phyloP scores from a whole-genome alignment of 2,329 filamentous ascomycete genomes.

The Plenodomus lindquistii region DNA sequence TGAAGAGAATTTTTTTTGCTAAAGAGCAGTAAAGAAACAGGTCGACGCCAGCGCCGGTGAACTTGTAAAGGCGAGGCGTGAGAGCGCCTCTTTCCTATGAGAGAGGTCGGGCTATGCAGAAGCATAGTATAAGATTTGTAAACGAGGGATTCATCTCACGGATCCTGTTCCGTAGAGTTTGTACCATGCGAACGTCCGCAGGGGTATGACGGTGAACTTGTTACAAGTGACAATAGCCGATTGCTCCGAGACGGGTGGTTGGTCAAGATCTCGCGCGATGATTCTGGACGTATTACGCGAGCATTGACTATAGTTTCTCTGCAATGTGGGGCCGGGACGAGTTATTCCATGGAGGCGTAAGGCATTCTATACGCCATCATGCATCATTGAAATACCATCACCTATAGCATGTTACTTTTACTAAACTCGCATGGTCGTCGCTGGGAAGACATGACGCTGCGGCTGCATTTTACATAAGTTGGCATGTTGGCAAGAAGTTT shows the following conservation, averaged over 20 bases:
- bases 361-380: background rate
- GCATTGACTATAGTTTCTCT: background rate
- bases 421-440: background rate
- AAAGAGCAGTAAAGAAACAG: background rate
- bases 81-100: background rate
- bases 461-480: background rate
- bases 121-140: slow-evolving; percentile 2
- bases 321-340: background rate
- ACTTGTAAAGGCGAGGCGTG: slow-evolving; percentile 3
- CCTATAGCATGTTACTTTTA: background rate
- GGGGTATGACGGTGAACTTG: slow-evolving; percentile 2
- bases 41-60: background rate
- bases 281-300: slow-evolving; percentile 2
- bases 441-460: background rate
- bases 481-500: background rate
- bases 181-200: slow-evolving; percentile 4
- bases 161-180: background rate
- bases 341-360: background rate
- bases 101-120: background rate
- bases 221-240: slow-evolving; percentile 1
- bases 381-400: background rate
- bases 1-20: background rate
- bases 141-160: slow-evolving; percentile 1
- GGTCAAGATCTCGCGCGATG: slow-evolving; percentile 1
- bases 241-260: background rate